Percentiles rank a stretch among this genome's conserved stretches.
Conservation (phyloP, 352 stramenopile species). For the Pythium angustatum region DNA sequence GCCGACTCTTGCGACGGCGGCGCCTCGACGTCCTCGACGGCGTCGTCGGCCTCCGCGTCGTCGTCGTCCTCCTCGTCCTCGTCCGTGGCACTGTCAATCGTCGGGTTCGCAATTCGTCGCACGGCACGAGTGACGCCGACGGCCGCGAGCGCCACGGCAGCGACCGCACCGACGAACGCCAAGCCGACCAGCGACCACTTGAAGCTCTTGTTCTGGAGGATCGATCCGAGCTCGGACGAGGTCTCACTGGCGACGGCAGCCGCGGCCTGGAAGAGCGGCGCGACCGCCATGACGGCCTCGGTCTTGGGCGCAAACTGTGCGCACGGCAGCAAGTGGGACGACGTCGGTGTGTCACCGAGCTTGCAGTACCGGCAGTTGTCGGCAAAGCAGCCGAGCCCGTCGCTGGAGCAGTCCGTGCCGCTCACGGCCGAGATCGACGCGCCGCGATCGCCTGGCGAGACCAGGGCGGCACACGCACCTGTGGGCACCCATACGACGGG, state of each 20-base stretch:
- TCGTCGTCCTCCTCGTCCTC: not conserved
- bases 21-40: constrained; percentile 2
- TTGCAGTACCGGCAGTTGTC: constrained; percentile 31
- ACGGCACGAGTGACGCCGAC: constrained; percentile 19
- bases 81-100: not conserved
- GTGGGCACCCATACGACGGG: constrained; percentile 11
- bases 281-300: too few species aligned
- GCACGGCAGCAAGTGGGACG: constrained; percentile 22
- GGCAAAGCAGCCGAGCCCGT: constrained; percentile 29
- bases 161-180: constrained; percentile 22
- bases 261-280: constrained; percentile 12
- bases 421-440: constrained; percentile 23
- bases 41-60: not conserved
- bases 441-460: constrained; percentile 24
- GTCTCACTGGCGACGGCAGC: constrained; percentile 3
- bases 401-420: constrained; percentile 1
- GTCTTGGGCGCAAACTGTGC: constrained; percentile 4
- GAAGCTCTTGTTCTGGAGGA: constrained; percentile 13
- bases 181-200: constrained; percentile 15
- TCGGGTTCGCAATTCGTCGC: not conserved
- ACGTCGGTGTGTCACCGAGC: constrained; percentile 16
- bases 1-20: not conserved
- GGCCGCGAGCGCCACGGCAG: constrained; percentile 13
- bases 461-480: constrained; percentile 9
- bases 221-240: constrained; percentile 5